phyloP scores from a whole-genome alignment of 306 rosid species.

The Cicer bijugum region DNA sequence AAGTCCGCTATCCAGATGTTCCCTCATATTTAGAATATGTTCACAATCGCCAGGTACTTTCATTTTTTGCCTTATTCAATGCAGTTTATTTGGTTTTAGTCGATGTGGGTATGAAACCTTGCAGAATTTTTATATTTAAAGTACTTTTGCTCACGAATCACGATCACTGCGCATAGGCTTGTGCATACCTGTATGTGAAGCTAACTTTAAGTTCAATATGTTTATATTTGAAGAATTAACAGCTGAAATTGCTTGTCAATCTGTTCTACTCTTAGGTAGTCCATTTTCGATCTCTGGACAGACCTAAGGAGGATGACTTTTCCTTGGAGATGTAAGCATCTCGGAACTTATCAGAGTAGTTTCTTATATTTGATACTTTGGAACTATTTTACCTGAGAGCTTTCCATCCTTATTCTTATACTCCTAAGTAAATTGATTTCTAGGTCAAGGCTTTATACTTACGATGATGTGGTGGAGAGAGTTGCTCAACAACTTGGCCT shows the following conservation, averaged over 20 bases:
- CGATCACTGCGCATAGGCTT: neutral
- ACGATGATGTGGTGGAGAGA: conserved; percentile 84
- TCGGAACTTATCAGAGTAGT: conserved; percentile 18
- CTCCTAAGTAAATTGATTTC: conserved; percentile 17
- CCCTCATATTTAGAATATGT: conserved; percentile 93
- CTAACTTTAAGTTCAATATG: conserved; percentile 25
- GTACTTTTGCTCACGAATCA: neutral
- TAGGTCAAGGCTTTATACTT: conserved; percentile 80
- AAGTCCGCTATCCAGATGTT: conserved; percentile 75
- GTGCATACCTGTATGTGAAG: neutral
- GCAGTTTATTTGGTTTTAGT: conserved; percentile 27
- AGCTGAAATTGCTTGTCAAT: conserved; percentile 27
- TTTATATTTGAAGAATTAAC: conserved; percentile 22
- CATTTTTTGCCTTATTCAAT: conserved; percentile 2
- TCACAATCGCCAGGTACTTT: conserved; percentile 82
- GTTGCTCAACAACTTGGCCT: conserved; percentile 80
- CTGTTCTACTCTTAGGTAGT: conserved; percentile 64
- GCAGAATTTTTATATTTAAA: conserved; percentile 1
- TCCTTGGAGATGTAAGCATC: conserved; percentile 71
- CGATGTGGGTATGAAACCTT: conserved; percentile 14
- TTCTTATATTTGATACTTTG: conserved; percentile 2
- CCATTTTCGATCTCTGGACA: conserved; percentile 78
- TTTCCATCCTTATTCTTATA: conserved; percentile 35
- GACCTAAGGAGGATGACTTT: conserved; percentile 86
- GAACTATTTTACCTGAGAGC: conserved; percentile 1